Base-by-base conservation (phyloP, 2,329 filamentous ascomycete genomes). In the Alternaria dauci region DNA sequence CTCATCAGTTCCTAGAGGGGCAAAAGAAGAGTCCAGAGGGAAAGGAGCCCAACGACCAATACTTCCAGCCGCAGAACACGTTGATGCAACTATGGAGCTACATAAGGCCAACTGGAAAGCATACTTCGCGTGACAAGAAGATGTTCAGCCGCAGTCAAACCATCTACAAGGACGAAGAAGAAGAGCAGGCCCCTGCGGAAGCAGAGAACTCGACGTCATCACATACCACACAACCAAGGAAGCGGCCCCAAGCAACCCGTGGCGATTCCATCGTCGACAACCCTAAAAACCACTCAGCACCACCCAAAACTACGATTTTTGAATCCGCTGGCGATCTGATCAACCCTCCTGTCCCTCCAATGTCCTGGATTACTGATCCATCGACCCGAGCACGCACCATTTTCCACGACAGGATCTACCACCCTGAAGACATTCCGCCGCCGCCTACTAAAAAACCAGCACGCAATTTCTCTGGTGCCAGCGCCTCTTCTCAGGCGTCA, bases 341-440 rank as follows among this genome's bases (percentile, higher is more conserved):
- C 41, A 96, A 94, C 75, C 95, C 95, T 5, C 94, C 93, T 48
- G 81, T 98, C 34, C 94, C 95, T 16, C 86, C 91, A 0, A 83
- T 87, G 3, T 89, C 93, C 44, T 99, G 93, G 78, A 83, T 99
- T 38, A 86, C 94, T 52, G 91, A 98, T 69, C 94, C 95, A 8
- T 85, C 89, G 1, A 90, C 88, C 52, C 89, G 95, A 16, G 89
- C 93, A 0, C 88, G 93, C 47, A 94, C 94, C 1, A 99, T 99
- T 61, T 98, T 98, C 79, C 95, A 99, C 77, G 95, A 99, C 77
- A 90, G 95, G 11, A 87, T 99, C 16, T 99, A 99, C 75, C 93
- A 97, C 71, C 94, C 95, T 0, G 87, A 90, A 43, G 95, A 99
- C 73, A 97, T 99, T 36, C 95, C 95, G 1, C 88, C 90, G 0